phyloP scores from a whole-genome alignment of 345 rosid genomes.

The Populus ilicifolia region DNA sequence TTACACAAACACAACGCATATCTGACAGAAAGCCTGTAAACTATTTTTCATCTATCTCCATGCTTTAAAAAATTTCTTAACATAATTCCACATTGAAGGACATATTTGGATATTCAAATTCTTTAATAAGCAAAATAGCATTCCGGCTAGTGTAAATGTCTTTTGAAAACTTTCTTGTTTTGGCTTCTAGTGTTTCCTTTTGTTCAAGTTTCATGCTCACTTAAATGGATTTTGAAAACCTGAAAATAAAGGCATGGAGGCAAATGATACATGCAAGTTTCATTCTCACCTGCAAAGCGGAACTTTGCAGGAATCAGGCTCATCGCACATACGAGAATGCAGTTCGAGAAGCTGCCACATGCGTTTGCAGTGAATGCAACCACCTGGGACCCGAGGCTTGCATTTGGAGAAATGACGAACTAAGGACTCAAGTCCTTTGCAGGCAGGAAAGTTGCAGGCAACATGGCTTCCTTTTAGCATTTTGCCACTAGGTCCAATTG shows the following conservation, averaged over 20 bases:
- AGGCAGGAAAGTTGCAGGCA: constrained; percentile 64
- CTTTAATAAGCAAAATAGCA: not conserved
- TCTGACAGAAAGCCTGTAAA: too few species aligned
- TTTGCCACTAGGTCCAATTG: constrained; percentile 77
- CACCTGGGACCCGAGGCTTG: constrained; percentile 63
- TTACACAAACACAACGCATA: not conserved
- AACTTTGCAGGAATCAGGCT: constrained; percentile 72
- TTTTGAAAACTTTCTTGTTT: not conserved
- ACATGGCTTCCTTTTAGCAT: constrained; percentile 49
- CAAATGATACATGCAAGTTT: not conserved
- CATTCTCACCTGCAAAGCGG: constrained; percentile 74
- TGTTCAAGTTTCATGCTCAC: not conserved
- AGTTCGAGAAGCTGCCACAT: constrained; percentile 94
- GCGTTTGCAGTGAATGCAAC: constrained; percentile 71
- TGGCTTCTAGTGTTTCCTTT: not conserved
- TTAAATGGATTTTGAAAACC: not conserved
- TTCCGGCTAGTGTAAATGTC: not conserved
- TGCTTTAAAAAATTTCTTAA: not conserved
- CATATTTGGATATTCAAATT: not conserved
- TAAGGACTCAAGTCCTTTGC: constrained; percentile 73
- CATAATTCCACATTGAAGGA: not conserved
- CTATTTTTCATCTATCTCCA: not conserved
- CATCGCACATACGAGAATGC: constrained; percentile 73
- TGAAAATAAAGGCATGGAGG: not conserved
- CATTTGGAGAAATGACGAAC: constrained; percentile 79